Evolutionary conservation across 2,329 filamentous ascomycete species (phyloP), one percentile per base, ranked within the genome.

Genomic region (Colletotrichum lini): DNA sequence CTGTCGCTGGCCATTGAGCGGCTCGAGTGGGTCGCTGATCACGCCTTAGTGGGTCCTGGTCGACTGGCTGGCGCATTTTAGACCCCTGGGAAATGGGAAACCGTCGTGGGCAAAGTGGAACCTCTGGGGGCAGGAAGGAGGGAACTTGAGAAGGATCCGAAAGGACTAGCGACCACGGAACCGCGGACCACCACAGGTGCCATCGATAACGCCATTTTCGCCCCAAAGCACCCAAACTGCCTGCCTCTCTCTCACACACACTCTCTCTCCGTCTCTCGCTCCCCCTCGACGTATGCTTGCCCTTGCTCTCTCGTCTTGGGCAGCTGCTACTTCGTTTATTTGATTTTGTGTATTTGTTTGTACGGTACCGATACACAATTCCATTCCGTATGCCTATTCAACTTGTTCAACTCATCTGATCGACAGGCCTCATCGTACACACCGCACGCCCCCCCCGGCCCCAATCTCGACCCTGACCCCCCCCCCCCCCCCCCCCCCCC

Each of bases 121-220:
- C 69, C 40, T 69, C 65, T 40, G 65, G 69, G 65, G 61, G 58
- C 42, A 15, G n/a, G 38, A 13, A 21, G 15, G 47, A 15, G 3
- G 35, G 35, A 38, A 38, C 8, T 38, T 38, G 35, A 38, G 35
- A 38, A 38, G 35, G 35, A 3, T 8, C 35, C 35, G 35, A 38
- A 38, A 10, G 35, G 16, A 13, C 16, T 7, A 54, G 30, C 3
- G 2, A 54, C 16, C 16, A 12, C 30, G 50, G 26, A 38, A 23
- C 49, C 38, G 45, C 40, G 38, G 21, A 8, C 59, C 45, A 61
- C 16, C 59, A 16, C 45, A 62, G 16, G n/a, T 64, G 45, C 69
- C 65, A 74, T 77, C 69, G 77, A 82, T 82, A 80, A 81, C 80
- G 80, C 80, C 80, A 82, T 82, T 78, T 76, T 78, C 72, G 77